Percentiles rank a stretch among this genome's conserved stretches.
phyloP scores from a whole-genome alignment of 768 basidiomycete genomes.

The Mycena haematopus region DNA sequence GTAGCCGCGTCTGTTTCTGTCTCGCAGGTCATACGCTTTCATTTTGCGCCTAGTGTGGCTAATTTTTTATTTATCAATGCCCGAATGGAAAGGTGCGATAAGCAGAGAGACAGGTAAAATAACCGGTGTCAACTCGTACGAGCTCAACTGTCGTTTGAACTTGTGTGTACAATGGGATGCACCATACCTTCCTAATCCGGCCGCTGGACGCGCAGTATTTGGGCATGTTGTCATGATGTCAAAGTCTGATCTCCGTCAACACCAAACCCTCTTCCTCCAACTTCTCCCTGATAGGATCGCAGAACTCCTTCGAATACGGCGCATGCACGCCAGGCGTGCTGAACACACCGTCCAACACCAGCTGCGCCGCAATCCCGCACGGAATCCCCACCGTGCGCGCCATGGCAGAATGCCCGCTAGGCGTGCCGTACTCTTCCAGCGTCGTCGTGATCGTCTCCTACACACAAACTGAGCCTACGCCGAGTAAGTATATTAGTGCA shows the following conservation, averaged over 20 bases:
- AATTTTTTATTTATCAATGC: too few species aligned
- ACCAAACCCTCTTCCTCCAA: slow-evolving; percentile 80
- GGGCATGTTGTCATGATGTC: too few species aligned
- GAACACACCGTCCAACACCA: slow-evolving; percentile 87
- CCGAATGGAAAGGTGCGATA: too few species aligned
- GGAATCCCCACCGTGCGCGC: slow-evolving; percentile 90
- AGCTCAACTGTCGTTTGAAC: too few species aligned
- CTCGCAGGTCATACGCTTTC: too few species aligned
- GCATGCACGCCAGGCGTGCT: slow-evolving; percentile 79
- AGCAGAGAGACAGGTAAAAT: too few species aligned
- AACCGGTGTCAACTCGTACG: too few species aligned
- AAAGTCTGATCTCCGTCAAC: slow-evolving; percentile 70
- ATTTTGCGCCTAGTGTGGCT: too few species aligned
- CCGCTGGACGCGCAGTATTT: too few species aligned
- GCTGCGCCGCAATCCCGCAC: slow-evolving; percentile 91
- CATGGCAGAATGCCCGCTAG: slow-evolving; percentile 87
- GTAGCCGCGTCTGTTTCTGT: background rate
- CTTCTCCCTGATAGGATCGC: slow-evolving; percentile 71
- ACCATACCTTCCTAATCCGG: too few species aligned
- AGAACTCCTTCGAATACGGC: slow-evolving; percentile 87
- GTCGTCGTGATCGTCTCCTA: slow-evolving; percentile 90
- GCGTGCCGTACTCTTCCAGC: slow-evolving; percentile 85
- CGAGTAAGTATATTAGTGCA: background rate
- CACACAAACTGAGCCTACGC: background rate
- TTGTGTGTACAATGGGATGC: too few species aligned